Evolutionary conservation across 192 early-diverging fungal species (phyloP).

Genomic region (Backusella macrospora): DNA sequence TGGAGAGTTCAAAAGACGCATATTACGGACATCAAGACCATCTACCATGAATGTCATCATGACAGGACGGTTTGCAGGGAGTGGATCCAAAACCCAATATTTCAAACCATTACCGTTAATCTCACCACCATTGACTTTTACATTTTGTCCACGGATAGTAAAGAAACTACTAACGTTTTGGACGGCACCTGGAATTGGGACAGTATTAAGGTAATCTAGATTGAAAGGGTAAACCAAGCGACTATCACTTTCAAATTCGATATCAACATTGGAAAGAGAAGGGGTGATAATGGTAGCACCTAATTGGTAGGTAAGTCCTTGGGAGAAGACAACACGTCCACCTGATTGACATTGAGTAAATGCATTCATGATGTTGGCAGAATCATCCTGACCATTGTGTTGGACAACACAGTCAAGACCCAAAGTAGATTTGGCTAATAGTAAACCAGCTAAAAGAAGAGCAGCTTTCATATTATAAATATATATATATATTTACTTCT

Average conservation of each 20-base stretch:
- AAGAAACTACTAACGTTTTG: background rate
- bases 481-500: background rate
- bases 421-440: background rate
- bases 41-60: slow-evolving; percentile 11
- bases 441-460: slow-evolving; percentile 11
- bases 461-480: background rate
- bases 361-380: background rate
- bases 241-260: background rate
- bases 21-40: background rate
- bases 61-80: background rate
- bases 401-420: background rate
- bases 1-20: background rate
- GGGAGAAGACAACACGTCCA: background rate
- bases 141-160: background rate
- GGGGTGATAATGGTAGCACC: background rate
- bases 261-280: background rate
- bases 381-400: slow-evolving; percentile 9
- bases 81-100: background rate
- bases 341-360: background rate
- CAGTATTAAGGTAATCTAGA: background rate
- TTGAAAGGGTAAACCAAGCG: background rate
- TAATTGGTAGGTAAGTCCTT: background rate
- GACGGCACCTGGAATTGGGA: background rate
- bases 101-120: background rate
- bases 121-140: slow-evolving; percentile 5